A percentile compares a stretch with the other conserved stretches of the same genome.
Evolutionary conservation across 1,139 yeast genomes (phyloP).

Genomic region (Zhuliangozyma parablackwelliae): DNA sequence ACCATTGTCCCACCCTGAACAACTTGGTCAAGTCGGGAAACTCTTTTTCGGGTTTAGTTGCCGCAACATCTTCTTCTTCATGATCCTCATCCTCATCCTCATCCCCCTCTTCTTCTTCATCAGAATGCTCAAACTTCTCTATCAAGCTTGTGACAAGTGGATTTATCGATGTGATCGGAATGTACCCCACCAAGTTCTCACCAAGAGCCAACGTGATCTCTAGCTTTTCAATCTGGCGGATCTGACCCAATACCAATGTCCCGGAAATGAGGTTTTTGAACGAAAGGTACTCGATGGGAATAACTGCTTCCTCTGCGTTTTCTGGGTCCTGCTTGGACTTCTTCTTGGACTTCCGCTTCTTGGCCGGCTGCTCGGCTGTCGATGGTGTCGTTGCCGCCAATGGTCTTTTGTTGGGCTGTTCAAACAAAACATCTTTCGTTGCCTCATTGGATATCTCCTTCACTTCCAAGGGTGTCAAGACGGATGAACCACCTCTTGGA

Average conservation of each 20-base stretch:
- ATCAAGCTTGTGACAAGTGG: constrained; percentile 54
- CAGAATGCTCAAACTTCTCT: constrained; percentile 43
- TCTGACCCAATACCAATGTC: constrained; percentile 71
- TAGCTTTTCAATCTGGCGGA: constrained; percentile 53
- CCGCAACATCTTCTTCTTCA: constrained; percentile 25
- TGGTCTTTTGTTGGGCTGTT: constrained; percentile 35
- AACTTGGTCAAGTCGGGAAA: constrained; percentile 53
- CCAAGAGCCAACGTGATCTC: constrained; percentile 72
- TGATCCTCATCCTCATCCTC: constrained; percentile 42
- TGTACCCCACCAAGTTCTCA: constrained; percentile 77
- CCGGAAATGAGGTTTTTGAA: constrained; percentile 67
- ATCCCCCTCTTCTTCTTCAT: constrained; percentile 39
- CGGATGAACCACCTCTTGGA: constrained; percentile 94
- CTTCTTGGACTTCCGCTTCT: constrained; percentile 34
- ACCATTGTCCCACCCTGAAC: constrained; percentile 78
- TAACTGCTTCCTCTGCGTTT: constrained; percentile 22
- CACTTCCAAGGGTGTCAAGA: constrained; percentile 82
- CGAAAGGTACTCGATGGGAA: constrained; percentile 55
- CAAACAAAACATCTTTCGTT: constrained; percentile 78
- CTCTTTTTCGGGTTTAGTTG: constrained; percentile 20
- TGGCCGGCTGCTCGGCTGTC: constrained; percentile 18
- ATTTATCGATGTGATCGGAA: constrained; percentile 74
- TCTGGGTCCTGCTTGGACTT: constrained; percentile 24
- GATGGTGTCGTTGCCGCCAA: constrained; percentile 2
- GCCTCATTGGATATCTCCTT: constrained; percentile 94